Percentiles rank a stretch among this genome's conserved stretches.
These are phyloP conservation scores for Trichopus zeylanicus DNA, from an alignment of 116 monocot genomes.

Conservation along the genomic window DNA sequence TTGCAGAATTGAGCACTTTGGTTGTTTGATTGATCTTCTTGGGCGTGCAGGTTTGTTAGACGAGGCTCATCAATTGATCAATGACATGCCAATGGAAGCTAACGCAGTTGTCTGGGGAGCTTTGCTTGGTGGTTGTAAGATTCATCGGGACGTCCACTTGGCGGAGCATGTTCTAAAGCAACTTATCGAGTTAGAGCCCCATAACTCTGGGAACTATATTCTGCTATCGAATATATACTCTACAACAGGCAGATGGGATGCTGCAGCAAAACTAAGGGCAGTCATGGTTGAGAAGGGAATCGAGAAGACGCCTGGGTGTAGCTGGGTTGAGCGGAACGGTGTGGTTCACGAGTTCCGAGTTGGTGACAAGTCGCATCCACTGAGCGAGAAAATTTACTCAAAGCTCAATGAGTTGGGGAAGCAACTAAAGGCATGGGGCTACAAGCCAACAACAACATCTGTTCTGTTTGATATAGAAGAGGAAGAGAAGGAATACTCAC, in stretches of 20 bases:
- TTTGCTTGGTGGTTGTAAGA: slow-evolving; percentile 40
- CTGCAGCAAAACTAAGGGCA: slow-evolving; percentile 45
- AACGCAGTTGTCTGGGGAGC: slow-evolving; percentile 67
- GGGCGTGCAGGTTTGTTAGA: slow-evolving; percentile 51
- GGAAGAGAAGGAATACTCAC: slow-evolving; percentile 43
- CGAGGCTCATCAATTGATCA: slow-evolving; percentile 48
- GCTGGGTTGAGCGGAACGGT: slow-evolving; percentile 69
- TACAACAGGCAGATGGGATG: slow-evolving; percentile 49
- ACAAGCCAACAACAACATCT: slow-evolving; percentile 33
- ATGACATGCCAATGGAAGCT: slow-evolving; percentile 50
- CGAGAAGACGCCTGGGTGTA: slow-evolving; percentile 55
- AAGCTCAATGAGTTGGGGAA: slow-evolving; percentile 55
- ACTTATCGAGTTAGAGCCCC: slow-evolving; percentile 58
- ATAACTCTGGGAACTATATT: slow-evolving; percentile 69
- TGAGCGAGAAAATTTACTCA: slow-evolving; percentile 24
- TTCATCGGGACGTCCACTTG: slow-evolving; percentile 28
- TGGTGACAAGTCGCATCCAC: slow-evolving; percentile 44
- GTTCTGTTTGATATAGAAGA: slow-evolving; percentile 59
- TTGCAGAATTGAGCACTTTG: slow-evolving; percentile 73
- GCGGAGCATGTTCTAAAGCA: slow-evolving; percentile 52
- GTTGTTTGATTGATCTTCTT: slow-evolving; percentile 75
- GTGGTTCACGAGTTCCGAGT: slow-evolving; percentile 65
- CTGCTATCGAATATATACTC: slow-evolving; percentile 71
- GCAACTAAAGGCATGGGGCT: slow-evolving; percentile 32
- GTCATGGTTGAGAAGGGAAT: slow-evolving; percentile 51